Evolutionary conservation across 1,139 yeast genomes (phyloP), one percentile per base, ranked within the genome.

Genomic region (Protomyces lactucae-debilis): DNA sequence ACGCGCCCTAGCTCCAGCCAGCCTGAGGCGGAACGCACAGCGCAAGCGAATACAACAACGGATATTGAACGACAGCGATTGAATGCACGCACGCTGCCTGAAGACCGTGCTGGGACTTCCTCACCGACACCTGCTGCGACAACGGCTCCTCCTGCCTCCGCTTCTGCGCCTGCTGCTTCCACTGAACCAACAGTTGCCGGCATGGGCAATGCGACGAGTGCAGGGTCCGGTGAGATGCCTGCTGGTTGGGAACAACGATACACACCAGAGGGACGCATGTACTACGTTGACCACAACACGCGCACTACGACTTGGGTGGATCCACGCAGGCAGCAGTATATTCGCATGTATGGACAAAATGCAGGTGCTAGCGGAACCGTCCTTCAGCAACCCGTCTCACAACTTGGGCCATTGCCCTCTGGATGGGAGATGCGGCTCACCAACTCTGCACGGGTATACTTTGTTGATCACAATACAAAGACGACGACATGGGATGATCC

Each of bases 361-460:
- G 71, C 75, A 36, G 78, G 79, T 40, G 81, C 79, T 68, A 85
- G 87, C 69, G 83, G 90, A 25, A 90, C 97, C 14, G 89, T 92
- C 70, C 97, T 91, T 77, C 98, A 95, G 72, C 99, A 93, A 78
- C 97, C 99, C 39, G 97, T 93, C n/a, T 88, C 96, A 61, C 98
- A 95, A 76, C 82, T 93, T 75, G 99, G 99, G 10, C 99, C 99
- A 64, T 81, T 93, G 73, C 99, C 99, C 61, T 85, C 93, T 63
- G 99, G 99, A 64, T 93, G 99, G 99, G 99, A 93, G 79, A 93
- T 93, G 99, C 87, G 99, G 77, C 83, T 95, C 73, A 95, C 99
- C 57, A 93, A 92, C 76, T 93, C 99, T 1, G 97, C 99, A 21
- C 84, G 99, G 75, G 99, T 95, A 28, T 93, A 93, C 76, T 93